Conservation (phyloP, 768 basidiomycete species). For the Amanita fuliginea region DNA sequence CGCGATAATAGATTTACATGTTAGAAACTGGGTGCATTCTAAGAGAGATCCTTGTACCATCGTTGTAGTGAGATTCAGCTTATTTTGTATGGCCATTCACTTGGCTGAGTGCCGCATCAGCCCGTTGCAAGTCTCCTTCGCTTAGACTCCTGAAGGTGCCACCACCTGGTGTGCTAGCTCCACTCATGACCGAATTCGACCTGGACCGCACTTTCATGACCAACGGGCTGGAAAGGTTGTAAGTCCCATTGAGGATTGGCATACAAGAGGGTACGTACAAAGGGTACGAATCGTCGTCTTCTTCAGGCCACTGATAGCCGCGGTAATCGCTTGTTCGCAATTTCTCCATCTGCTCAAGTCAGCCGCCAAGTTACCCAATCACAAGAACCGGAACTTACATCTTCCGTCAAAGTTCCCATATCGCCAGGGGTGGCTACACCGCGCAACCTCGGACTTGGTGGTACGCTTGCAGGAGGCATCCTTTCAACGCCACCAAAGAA, state of each 20-base stretch:
- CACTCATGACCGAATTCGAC: constrained; percentile 59
- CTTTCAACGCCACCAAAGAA: constrained; percentile 58
- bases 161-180: constrained; percentile 80
- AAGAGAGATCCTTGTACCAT: neutral
- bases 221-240: constrained; percentile 46
- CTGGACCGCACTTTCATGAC: constrained; percentile 87
- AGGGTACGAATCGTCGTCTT: constrained; percentile 87
- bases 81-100: constrained; percentile 16
- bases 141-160: constrained; percentile 68
- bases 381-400: constrained; percentile 31
- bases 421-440: constrained; percentile 91
- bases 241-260: constrained; percentile 1
- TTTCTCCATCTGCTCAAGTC: constrained; percentile 56
- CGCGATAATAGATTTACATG: too few species aligned
- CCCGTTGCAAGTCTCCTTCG: constrained; percentile 78
- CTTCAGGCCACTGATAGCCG: constrained; percentile 50
- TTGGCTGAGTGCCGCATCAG: constrained; percentile 79
- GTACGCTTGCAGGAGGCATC: constrained; percentile 64
- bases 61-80: neutral
- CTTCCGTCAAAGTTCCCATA: constrained; percentile 81
- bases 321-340: constrained; percentile 82
- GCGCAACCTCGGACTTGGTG: constrained; percentile 78
- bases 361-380: neutral
- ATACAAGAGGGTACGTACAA: constrained; percentile 44
- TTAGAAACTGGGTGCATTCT: too few species aligned